Conservation (phyloP, 1,284 basidiomycete species). For the Leccinum fuscescens region DNA sequence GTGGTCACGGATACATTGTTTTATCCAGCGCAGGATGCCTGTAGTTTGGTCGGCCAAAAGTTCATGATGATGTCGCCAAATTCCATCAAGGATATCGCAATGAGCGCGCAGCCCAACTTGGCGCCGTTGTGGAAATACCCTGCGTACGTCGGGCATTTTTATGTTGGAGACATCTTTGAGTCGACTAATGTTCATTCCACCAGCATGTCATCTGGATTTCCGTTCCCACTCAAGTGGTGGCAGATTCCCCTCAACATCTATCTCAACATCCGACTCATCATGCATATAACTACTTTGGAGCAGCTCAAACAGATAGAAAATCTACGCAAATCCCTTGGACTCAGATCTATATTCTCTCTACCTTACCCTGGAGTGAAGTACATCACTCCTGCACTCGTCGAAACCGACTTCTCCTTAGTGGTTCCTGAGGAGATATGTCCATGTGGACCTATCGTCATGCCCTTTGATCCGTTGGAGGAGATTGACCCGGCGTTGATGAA, state of each 20-base stretch:
- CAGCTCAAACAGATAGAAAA: too few species aligned
- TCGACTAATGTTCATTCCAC: not conserved
- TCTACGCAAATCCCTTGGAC: too few species aligned
- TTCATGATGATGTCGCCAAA: not conserved
- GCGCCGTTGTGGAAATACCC: not conserved
- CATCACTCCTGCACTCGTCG: too few species aligned
- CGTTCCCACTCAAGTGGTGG: conserved; percentile 13
- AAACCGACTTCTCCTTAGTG: too few species aligned
- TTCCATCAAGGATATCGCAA: not conserved
- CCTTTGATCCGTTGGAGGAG: too few species aligned
- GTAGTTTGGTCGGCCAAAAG: not conserved
- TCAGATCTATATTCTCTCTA: too few species aligned
- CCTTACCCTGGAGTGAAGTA: too few species aligned
- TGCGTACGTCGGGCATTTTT: too few species aligned
- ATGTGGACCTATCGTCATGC: too few species aligned
- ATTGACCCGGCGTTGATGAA: not conserved
- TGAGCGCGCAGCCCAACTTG: not conserved
- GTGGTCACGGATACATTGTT: not conserved
- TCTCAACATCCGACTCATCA: conserved; percentile 2
- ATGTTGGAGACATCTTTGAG: not conserved
- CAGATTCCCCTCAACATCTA: conserved; percentile 13
- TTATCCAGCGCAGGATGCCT: not conserved
- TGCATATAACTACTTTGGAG: not conserved
- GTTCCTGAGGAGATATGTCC: too few species aligned
- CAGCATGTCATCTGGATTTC: conserved; percentile 5